A percentile compares a stretch with the other conserved stretches of the same genome.
Evolutionary conservation across 495 filamentous ascomycete genomes (phyloP).

Genomic region (Platismatia glauca): DNA sequence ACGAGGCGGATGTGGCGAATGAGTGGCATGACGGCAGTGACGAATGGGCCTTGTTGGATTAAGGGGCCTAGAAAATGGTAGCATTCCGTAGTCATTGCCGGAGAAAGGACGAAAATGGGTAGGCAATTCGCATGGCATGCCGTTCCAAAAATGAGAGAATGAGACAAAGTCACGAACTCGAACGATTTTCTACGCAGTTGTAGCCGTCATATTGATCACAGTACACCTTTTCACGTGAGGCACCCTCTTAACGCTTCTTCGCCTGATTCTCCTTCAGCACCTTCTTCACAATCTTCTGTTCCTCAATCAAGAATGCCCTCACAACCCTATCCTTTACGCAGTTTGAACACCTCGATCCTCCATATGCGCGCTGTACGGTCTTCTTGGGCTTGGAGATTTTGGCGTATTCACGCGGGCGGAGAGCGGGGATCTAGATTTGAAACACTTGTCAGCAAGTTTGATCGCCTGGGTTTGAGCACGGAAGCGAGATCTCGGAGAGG

Average conservation of each 20-base stretch:
- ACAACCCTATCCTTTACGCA: constrained; percentile 97
- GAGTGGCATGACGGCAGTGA: not conserved
- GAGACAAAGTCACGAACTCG: not conserved
- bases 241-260: constrained; percentile 55
- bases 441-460: constrained; percentile 4
- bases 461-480: not conserved
- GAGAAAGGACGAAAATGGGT: not conserved
- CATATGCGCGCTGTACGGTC: constrained; percentile 96
- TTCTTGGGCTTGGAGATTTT: constrained; percentile 96
- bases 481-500: not conserved
- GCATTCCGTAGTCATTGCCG: not conserved
- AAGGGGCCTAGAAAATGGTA: not conserved
- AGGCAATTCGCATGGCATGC: not conserved
- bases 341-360: constrained; percentile 94
- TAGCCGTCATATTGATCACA: not conserved
- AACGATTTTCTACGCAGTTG: not conserved
- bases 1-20: not conserved
- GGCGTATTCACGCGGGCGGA: constrained; percentile 94
- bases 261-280: constrained; percentile 89
- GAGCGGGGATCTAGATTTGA: constrained; percentile 69
- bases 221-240: not conserved
- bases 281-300: constrained; percentile 99
- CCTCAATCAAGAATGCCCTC: constrained; percentile 96
- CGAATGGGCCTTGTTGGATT: not conserved
- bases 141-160: not conserved